Evolutionary conservation across 2,329 filamentous ascomycete genomes (phyloP).

Genomic region (Cladorrhinum sp.): DNA sequence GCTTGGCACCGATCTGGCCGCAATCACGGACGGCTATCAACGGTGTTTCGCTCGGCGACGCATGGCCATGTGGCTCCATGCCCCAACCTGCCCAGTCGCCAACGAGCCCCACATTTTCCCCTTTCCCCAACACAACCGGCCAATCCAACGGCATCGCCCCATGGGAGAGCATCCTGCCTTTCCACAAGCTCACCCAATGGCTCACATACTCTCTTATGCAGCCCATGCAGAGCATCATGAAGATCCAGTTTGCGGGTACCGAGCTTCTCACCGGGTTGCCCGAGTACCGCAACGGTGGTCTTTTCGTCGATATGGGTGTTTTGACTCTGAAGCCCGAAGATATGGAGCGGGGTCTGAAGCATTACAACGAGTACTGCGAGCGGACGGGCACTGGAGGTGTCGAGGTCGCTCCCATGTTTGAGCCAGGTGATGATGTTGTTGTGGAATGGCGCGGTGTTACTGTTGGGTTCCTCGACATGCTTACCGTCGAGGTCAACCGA

Average conservation of each 20-base stretch:
- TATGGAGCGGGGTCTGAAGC: slow-evolving; percentile 40
- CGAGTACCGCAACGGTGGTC: slow-evolving; percentile 69
- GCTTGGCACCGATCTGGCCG: slow-evolving; percentile 85
- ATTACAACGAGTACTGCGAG: slow-evolving; percentile 63
- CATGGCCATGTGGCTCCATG: slow-evolving; percentile 87
- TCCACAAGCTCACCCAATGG: slow-evolving; percentile 93
- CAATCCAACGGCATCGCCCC: slow-evolving; percentile 47
- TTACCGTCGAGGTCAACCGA: slow-evolving; percentile 57
- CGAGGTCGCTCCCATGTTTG: slow-evolving; percentile 57
- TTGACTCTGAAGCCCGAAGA: slow-evolving; percentile 48
- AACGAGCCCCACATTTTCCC: slow-evolving; percentile 50
- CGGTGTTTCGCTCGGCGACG: slow-evolving; percentile 83
- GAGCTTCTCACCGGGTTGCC: slow-evolving; percentile 64
- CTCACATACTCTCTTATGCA: slow-evolving; percentile 71
- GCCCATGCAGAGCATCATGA: slow-evolving; percentile 53
- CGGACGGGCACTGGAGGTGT: slow-evolving; percentile 63
- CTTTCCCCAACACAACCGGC: slow-evolving; percentile 41
- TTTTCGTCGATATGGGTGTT: slow-evolving; percentile 61
- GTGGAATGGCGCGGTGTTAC: slow-evolving; percentile 66
- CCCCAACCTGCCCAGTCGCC: slow-evolving; percentile 48
- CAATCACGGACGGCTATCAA: slow-evolving; percentile 81
- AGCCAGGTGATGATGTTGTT: slow-evolving; percentile 57
- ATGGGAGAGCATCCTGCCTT: slow-evolving; percentile 71
- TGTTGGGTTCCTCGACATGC: slow-evolving; percentile 55
- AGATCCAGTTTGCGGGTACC: slow-evolving; percentile 49